Conservation (phyloP, 257 asterid species). For the Apocynum venetum region DNA sequence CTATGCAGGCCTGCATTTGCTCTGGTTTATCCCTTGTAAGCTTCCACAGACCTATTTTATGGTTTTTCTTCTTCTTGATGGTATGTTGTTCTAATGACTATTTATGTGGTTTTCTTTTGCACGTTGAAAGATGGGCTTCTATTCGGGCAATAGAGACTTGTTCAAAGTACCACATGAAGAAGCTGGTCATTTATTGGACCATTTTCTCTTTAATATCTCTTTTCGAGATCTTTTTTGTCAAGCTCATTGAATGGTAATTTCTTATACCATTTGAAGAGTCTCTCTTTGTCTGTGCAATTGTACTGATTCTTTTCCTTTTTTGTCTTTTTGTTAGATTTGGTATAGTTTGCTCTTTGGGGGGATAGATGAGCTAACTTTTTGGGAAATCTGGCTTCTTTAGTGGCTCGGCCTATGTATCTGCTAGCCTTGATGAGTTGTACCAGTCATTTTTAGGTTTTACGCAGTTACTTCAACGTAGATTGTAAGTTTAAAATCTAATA, state of each 20-base stretch:
- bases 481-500: no score
- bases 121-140: constrained; percentile 36
- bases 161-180: constrained; percentile 32
- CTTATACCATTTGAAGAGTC: background rate
- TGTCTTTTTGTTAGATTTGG: no score
- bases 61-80: background rate
- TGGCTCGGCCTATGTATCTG: background rate
- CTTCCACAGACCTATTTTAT: background rate
- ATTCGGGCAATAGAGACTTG: constrained; percentile 37
- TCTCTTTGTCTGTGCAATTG: no score
- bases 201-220: constrained; percentile 33
- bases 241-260: constrained; percentile 32
- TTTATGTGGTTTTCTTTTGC: constrained; percentile 1
- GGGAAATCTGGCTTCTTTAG: no score
- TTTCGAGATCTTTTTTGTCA: constrained; percentile 28
- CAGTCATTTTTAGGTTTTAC: no score
- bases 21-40: constrained; percentile 50
- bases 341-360: no score
- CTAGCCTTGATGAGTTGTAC: no score
- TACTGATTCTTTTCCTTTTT: background rate
- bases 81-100: background rate
- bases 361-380: no score
- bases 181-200: constrained; percentile 43
- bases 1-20: constrained; percentile 44
- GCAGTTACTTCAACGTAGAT: no score